phyloP scores from a whole-genome alignment of 2,329 filamentous ascomycete species.

The Neocucurbitaria cava region DNA sequence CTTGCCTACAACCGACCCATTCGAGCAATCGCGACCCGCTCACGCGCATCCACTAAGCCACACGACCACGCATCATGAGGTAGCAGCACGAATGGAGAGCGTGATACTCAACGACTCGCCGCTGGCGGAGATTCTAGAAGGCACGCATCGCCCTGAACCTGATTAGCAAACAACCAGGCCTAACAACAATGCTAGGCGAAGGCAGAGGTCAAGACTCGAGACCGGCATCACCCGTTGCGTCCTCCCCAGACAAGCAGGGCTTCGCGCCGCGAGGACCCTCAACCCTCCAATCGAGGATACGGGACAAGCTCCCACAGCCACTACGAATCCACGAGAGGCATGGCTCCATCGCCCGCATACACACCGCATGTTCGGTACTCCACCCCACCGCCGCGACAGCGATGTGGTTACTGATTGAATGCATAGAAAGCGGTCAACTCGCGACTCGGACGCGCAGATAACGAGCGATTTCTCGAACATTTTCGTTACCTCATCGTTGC shows the following conservation, averaged over 20 bases:
- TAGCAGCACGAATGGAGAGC: slow-evolving; percentile 72
- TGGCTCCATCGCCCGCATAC: slow-evolving; percentile 48
- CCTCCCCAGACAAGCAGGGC: slow-evolving; percentile 33
- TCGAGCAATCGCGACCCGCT: slow-evolving; percentile 15
- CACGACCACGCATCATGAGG: slow-evolving; percentile 39
- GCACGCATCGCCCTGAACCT: slow-evolving; percentile 54
- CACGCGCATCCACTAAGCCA: slow-evolving; percentile 23
- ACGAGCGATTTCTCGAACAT: slow-evolving; percentile 84
- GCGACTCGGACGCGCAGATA: slow-evolving; percentile 77
- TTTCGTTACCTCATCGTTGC: slow-evolving; percentile 94
- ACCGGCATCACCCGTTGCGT: slow-evolving; percentile 26
- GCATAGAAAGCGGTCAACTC: slow-evolving; percentile 72
- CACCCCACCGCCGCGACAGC: neutral
- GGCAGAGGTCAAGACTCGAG: slow-evolving; percentile 37
- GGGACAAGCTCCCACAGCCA: slow-evolving; percentile 58
- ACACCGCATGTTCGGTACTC: slow-evolving; percentile 47
- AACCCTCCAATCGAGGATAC: slow-evolving; percentile 57
- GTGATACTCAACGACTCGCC: slow-evolving; percentile 87
- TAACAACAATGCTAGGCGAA: slow-evolving; percentile 41
- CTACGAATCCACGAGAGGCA: slow-evolving; percentile 49
- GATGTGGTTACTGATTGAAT: slow-evolving; percentile 17
- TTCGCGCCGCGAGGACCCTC: slow-evolving; percentile 61
- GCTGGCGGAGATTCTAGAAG: slow-evolving; percentile 87
- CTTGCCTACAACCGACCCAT: slow-evolving; percentile 9
- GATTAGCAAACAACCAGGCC: slow-evolving; percentile 12